phyloP scores from a whole-genome alignment of 257 asterid species.

The Solanum megistacrolobum region DNA sequence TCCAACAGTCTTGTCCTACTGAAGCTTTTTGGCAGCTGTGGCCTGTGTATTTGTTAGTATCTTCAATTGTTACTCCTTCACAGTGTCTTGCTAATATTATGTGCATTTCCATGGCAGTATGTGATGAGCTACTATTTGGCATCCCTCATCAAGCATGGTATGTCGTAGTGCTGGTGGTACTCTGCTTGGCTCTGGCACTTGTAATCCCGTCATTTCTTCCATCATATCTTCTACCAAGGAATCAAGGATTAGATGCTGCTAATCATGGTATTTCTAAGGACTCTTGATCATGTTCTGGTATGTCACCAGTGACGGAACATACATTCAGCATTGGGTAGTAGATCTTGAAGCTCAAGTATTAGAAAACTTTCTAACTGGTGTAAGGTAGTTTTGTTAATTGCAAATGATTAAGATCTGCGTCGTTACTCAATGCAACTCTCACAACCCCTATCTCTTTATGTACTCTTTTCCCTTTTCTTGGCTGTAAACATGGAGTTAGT shows the following conservation, averaged over 20 bases:
- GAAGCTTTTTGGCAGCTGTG: not conserved
- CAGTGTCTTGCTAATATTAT: not conserved
- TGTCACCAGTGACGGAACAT: not conserved
- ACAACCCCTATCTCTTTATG: not conserved
- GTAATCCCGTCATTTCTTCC: conserved; percentile 62
- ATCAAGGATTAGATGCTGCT: conserved; percentile 18
- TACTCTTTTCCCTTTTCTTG: not conserved
- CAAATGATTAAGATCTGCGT: not conserved
- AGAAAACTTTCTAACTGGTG: not conserved
- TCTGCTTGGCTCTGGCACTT: conserved; percentile 53
- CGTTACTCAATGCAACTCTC: not conserved
- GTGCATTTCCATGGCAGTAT: conserved; percentile 43
- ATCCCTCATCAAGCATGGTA: conserved; percentile 77
- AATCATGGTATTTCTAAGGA: conserved; percentile 30
- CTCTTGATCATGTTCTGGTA: conserved; percentile 16
- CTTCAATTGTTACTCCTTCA: not conserved
- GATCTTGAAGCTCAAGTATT: not conserved
- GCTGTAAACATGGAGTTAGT: not conserved
- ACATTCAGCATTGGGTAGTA: not conserved
- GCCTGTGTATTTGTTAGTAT: conserved; percentile 6
- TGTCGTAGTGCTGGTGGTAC: conserved; percentile 41
- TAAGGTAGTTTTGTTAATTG: not conserved
- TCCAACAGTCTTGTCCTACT: not conserved
- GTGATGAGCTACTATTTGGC: conserved; percentile 75
- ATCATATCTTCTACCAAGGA: conserved; percentile 41